Percentiles rank a stretch among this genome's conserved stretches.
Conservation (phyloP, 805 yeast genomes). For the Hanseniaspora guilliermondii region DNA sequence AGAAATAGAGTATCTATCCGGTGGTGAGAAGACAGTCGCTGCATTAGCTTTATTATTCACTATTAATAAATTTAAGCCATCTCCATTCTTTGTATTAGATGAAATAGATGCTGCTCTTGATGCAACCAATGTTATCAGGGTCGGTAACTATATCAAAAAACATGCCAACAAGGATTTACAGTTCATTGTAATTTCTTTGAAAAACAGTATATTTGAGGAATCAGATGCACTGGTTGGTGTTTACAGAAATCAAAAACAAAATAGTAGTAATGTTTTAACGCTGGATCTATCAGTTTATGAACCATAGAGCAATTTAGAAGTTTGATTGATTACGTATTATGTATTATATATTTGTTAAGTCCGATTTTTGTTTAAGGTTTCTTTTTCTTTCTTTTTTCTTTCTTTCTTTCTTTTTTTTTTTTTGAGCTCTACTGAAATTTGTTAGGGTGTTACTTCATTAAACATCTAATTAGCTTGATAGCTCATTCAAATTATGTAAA, state of each 20-base stretch:
- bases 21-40: conserved; percentile 95
- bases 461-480: no score
- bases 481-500: no score
- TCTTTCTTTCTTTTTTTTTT: no score
- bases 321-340: no score
- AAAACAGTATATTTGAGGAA: conserved; percentile 72
- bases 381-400: no score
- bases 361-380: not conserved
- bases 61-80: conserved; percentile 77
- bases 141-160: conserved; percentile 72
- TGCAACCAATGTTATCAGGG: conserved; percentile 68
- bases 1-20: conserved; percentile 84
- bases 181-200: conserved; percentile 84
- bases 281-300: conserved; percentile 39
- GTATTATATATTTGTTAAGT: not conserved
- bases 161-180: conserved; percentile 72
- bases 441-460: no score
- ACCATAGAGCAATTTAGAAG: not conserved
- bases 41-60: conserved; percentile 88
- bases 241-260: conserved; percentile 64
- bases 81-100: conserved; percentile 91
- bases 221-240: conserved; percentile 90
- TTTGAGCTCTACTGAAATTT: no score
- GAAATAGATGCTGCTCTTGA: conserved; percentile 98
- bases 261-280: conserved; percentile 61